Evolutionary conservation across 2,329 filamentous ascomycete genomes (phyloP).

Genomic region (Fusarium ramigenum): DNA sequence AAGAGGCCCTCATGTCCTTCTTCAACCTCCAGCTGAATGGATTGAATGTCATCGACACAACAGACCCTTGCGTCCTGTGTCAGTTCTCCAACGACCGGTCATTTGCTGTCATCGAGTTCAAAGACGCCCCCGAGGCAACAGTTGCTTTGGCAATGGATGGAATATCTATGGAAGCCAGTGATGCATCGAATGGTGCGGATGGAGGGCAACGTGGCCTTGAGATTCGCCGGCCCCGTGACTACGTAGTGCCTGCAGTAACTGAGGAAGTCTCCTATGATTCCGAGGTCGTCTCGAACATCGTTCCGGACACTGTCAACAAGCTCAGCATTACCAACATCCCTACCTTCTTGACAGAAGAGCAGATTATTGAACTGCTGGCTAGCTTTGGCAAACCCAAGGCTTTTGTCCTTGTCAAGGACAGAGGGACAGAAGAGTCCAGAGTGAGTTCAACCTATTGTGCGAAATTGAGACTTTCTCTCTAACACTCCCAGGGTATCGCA

Average conservation of each 20-base stretch:
- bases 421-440: slow-evolving; percentile 83
- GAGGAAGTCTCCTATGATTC: slow-evolving; percentile 79
- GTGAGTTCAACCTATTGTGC: slow-evolving; percentile 62
- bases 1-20: slow-evolving; percentile 81
- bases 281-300: slow-evolving; percentile 79
- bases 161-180: slow-evolving; percentile 83
- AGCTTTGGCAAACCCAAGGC: slow-evolving; percentile 94
- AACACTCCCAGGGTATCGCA: slow-evolving; percentile 77
- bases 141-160: slow-evolving; percentile 91
- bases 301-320: slow-evolving; percentile 94
- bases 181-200: slow-evolving; percentile 62
- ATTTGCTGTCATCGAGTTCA: slow-evolving; percentile 93
- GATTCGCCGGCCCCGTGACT: slow-evolving; percentile 92
- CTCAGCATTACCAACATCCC: slow-evolving; percentile 93
- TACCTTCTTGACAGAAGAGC: slow-evolving; percentile 85
- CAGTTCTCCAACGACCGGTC: slow-evolving; percentile 81
- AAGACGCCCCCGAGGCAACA: slow-evolving; percentile 85
- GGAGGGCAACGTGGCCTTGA: slow-evolving; percentile 70
- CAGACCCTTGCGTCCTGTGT: slow-evolving; percentile 85
- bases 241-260: slow-evolving; percentile 85
- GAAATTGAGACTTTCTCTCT: slow-evolving; percentile 27
- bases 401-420: slow-evolving; percentile 90
- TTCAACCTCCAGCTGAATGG: slow-evolving; percentile 98
- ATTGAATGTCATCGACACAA: slow-evolving; percentile 86
- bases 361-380: slow-evolving; percentile 88